phyloP scores from a whole-genome alignment of 1,284 basidiomycete genomes.

The Bjerkandera adusta region DNA sequence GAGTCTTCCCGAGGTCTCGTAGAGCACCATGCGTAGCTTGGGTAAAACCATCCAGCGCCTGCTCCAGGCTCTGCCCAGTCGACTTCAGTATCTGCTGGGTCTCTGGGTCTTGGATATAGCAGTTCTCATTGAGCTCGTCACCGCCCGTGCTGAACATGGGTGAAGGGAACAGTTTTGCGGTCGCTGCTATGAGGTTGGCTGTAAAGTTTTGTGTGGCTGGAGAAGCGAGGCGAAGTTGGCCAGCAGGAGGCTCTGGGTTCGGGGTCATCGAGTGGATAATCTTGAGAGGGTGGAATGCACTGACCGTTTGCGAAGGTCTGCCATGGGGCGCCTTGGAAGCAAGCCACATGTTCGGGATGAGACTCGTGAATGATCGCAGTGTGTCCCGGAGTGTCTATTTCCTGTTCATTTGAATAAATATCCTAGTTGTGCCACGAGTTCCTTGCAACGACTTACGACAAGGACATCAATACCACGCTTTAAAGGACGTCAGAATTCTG shows the following conservation, averaged over 20 bases:
- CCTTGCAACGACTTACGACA: constrained; percentile 35
- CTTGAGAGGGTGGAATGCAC: constrained; percentile 10
- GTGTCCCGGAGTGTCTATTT: constrained; percentile 78
- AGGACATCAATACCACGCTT: constrained; percentile 80
- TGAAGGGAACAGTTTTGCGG: constrained; percentile 51
- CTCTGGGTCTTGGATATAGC: constrained; percentile 60
- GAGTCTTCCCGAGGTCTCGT: constrained; percentile 45
- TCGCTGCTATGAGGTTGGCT: constrained; percentile 39
- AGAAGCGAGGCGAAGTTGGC: constrained; percentile 73
- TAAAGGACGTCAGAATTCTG: background rate
- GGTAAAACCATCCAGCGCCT: constrained; percentile 65
- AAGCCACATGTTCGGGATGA: constrained; percentile 75
- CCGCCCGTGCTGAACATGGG: constrained; percentile 77
- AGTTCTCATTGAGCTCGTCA: constrained; percentile 75
- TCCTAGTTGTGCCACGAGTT: background rate
- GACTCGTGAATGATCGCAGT: constrained; percentile 64
- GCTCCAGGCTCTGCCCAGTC: constrained; percentile 52
- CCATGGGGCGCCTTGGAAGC: constrained; percentile 64
- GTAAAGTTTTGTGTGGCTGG: constrained; percentile 44
- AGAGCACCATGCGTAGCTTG: constrained; percentile 49
- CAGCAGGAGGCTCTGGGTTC: constrained; percentile 67
- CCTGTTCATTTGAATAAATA: constrained; percentile 24
- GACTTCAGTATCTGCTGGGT: constrained; percentile 51
- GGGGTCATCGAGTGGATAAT: background rate
- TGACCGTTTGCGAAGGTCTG: constrained; percentile 55